Conservation (phyloP, 768 basidiomycete species). For the Hortiboletus flavorubellus region DNA sequence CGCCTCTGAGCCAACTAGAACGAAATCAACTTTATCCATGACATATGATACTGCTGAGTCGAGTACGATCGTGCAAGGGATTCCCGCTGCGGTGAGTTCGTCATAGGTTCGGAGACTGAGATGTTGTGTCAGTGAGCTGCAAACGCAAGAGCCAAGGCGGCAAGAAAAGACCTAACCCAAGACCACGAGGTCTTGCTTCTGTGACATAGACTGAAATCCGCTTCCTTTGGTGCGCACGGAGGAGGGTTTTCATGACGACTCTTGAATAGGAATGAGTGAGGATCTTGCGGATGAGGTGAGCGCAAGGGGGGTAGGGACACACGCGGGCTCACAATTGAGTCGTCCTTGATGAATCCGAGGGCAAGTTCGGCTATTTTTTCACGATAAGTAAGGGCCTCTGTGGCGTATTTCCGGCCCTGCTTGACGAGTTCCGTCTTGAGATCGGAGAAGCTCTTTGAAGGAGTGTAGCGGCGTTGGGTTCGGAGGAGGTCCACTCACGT, state of each 20-base stretch:
- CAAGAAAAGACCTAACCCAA: conserved; percentile 57
- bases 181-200: conserved; percentile 86
- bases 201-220: conserved; percentile 97
- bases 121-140: conserved; percentile 1
- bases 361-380: conserved; percentile 85
- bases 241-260: conserved; percentile 89
- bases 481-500: conserved; percentile 45
- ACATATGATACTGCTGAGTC: conserved; percentile 97
- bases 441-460: conserved; percentile 69
- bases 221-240: conserved; percentile 87
- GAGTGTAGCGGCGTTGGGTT: conserved; percentile 8
- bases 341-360: conserved; percentile 93
- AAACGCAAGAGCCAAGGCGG: conserved; percentile 1
- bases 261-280: conserved; percentile 96
- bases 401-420: conserved; percentile 75
- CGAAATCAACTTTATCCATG: conserved; percentile 95
- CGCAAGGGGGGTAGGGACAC: conserved; percentile 10
- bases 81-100: conserved; percentile 79
- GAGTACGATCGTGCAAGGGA: conserved; percentile 91
- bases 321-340: conserved; percentile 65
- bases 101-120: conserved; percentile 88
- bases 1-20: conserved; percentile 95
- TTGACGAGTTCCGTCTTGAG: conserved; percentile 80
- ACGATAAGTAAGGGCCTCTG: conserved; percentile 80
- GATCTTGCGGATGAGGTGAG: conserved; percentile 52